Evolutionary conservation across 1,284 basidiomycete species (phyloP), one percentile per base, ranked within the genome.

Genomic region (Ganoderma multipileum): DNA sequence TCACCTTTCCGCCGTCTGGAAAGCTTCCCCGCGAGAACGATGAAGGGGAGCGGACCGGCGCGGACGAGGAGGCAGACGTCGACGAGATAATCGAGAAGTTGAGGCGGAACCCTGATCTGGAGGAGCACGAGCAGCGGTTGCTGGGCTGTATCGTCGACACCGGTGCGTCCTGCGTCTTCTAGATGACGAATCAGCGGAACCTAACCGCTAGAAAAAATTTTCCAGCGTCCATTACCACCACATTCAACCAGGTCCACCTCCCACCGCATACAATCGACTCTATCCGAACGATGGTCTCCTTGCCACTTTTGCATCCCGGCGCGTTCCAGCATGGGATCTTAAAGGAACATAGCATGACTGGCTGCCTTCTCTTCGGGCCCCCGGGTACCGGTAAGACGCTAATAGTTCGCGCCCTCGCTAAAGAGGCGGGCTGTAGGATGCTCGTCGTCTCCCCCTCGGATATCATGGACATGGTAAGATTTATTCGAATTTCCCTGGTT

Each of bases 381-480:
- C 93, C 95, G 2, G 95, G 95, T 55, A 97, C 95, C 6, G 95
- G 95, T 7, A 97, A 97, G 81, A 97, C 95, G 0, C 83, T 97
- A 18, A 86, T 96, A 12, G 96, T 96, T 1, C 89, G 95, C 57
- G 97, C 97, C 8, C 86, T 99, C 4, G 97, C 97, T 0, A 94
- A 92, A 75, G 95, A 97, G 79, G 94, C 94, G 58, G 95, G 95
- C 0, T 95, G 94, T 71, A 87, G 94, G 61, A 97, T 97, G 95
- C 82, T 97, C 75, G 88, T 91, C 18, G 86, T 97, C 61, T 88
- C 92, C 61, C 93, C 94, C 16, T 94, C 93, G 2, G 94, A 95
- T 75, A 91, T 95, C 57, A 93, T 95, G 91, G 93, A 95, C 76
- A 95, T 95, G 94, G 93, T 94, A 73, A 65, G 84, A 70, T 16